These are phyloP conservation scores for Venturia effusa DNA, from an alignment of 2,329 filamentous ascomycete species.

Conservation along the genomic window DNA sequence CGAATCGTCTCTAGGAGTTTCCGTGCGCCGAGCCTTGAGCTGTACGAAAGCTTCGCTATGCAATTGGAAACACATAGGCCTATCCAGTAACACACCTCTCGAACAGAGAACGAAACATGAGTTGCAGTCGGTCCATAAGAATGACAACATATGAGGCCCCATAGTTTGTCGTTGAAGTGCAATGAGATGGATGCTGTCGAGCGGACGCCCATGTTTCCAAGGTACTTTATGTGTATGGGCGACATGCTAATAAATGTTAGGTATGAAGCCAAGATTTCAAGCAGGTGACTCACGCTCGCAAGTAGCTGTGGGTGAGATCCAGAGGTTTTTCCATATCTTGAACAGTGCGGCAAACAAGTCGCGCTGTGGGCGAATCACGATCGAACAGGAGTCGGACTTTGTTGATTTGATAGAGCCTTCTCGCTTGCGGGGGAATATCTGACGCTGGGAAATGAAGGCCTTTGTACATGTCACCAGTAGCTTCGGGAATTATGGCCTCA, in stretches of 20 bases:
- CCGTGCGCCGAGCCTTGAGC: slow-evolving; percentile 69
- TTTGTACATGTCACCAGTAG: slow-evolving; percentile 74
- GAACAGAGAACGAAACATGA: slow-evolving; percentile 80
- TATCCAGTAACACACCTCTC: slow-evolving; percentile 82
- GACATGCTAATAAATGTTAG: slow-evolving; percentile 48
- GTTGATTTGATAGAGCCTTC: slow-evolving; percentile 80
- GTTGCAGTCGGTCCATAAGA: slow-evolving; percentile 67
- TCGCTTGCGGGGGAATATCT: slow-evolving; percentile 74
- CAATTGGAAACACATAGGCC: slow-evolving; percentile 79
- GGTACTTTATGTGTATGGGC: slow-evolving; percentile 78
- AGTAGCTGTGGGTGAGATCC: slow-evolving; percentile 74
- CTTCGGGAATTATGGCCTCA: slow-evolving; percentile 71
- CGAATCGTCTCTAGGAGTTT: slow-evolving; percentile 81
- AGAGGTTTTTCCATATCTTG: slow-evolving; percentile 65
- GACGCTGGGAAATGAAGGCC: slow-evolving; percentile 81
- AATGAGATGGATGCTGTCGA: slow-evolving; percentile 92
- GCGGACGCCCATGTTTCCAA: slow-evolving; percentile 81
- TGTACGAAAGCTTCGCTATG: slow-evolving; percentile 78
- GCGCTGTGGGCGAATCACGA: slow-evolving; percentile 65
- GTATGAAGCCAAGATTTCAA: not conserved
- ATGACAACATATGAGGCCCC: slow-evolving; percentile 82
- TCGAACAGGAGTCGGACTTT: slow-evolving; percentile 83
- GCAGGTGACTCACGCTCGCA: slow-evolving; percentile 46
- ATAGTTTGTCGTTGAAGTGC: slow-evolving; percentile 73
- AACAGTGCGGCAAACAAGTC: slow-evolving; percentile 66